phyloP scores from a whole-genome alignment of 2,329 filamentous ascomycete genomes.

The Rosellinia necatrix region DNA sequence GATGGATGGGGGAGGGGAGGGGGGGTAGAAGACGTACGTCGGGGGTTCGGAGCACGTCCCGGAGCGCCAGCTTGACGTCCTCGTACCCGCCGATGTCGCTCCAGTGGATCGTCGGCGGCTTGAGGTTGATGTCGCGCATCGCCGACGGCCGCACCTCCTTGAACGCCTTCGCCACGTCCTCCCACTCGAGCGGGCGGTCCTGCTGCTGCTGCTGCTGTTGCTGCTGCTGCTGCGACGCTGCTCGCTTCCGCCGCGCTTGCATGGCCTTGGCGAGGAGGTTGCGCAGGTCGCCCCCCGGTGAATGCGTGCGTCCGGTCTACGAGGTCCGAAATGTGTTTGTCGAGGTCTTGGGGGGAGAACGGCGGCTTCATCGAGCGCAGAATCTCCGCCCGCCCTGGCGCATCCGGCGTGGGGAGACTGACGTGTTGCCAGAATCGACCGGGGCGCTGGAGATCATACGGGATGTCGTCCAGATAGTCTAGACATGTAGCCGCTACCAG shows the following conservation, averaged over 20 bases:
- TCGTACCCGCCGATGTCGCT: slow-evolving; percentile 85
- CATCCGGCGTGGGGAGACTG: slow-evolving; percentile 77
- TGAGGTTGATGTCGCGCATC: slow-evolving; percentile 87
- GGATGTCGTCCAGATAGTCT: slow-evolving; percentile 74
- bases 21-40: slow-evolving; percentile 37
- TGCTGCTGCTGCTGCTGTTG: slow-evolving; percentile 30
- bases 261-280: slow-evolving; percentile 62
- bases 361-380: slow-evolving; percentile 62
- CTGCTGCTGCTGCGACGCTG: slow-evolving; percentile 24
- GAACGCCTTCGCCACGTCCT: slow-evolving; percentile 69
- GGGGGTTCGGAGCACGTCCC: slow-evolving; percentile 50
- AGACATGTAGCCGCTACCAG: slow-evolving; percentile 75
- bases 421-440: slow-evolving; percentile 71
- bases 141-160: slow-evolving; percentile 76
- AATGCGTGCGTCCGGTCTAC: slow-evolving; percentile 84
- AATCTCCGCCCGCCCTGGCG: slow-evolving; percentile 72
- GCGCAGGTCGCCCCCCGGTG: slow-evolving; percentile 76
- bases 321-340: slow-evolving; percentile 61
- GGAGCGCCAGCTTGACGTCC: slow-evolving; percentile 68
- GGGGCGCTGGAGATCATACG: slow-evolving; percentile 67
- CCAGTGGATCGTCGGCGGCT: slow-evolving; percentile 86
- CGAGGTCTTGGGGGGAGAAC: slow-evolving; percentile 52
- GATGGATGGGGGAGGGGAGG: no score
- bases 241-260: slow-evolving; percentile 32
- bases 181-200: slow-evolving; percentile 34